Conservation (phyloP, 495 filamentous ascomycete genomes). For the Aspergillus carlsbadensis region DNA sequence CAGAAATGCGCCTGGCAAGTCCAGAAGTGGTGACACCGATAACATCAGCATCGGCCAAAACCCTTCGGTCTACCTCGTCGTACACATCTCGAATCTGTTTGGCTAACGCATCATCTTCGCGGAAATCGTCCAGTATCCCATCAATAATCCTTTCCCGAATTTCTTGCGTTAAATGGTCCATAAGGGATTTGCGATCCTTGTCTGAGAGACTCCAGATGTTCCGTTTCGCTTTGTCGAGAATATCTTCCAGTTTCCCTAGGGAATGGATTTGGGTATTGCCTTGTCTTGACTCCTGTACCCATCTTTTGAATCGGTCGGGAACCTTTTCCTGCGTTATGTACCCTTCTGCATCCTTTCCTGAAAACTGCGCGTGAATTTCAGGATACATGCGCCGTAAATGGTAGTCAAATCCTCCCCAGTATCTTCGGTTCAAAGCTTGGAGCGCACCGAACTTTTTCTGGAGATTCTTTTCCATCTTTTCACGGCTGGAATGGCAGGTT, state of each 20-base stretch:
- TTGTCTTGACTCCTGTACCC: not conserved
- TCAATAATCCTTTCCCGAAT: constrained; percentile 51
- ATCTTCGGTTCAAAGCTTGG: constrained; percentile 17
- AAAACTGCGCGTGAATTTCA: constrained; percentile 24
- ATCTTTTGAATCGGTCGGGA: not conserved
- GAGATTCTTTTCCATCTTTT: constrained; percentile 6
- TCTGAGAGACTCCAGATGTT: constrained; percentile 17
- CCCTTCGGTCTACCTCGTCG: constrained; percentile 13
- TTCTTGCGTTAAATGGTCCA: not conserved
- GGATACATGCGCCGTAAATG: constrained; percentile 6
- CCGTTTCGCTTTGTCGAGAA: not conserved
- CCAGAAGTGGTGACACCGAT: constrained; percentile 76
- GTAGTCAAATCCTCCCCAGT: constrained; percentile 10
- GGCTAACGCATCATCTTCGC: constrained; percentile 47
- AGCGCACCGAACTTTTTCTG: constrained; percentile 10
- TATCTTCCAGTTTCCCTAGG: not conserved
- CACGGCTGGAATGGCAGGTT: not conserved
- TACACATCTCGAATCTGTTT: not conserved
- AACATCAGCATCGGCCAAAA: constrained; percentile 44
- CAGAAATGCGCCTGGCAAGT: constrained; percentile 60
- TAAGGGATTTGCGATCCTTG: not conserved
- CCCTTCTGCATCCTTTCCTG: constrained; percentile 21
- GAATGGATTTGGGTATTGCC: not conserved
- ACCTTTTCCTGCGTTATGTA: not conserved
- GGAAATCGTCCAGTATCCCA: constrained; percentile 51